These are phyloP conservation scores for Phymatotrichopsis omnivora DNA, from an alignment of 2,329 filamentous ascomycete genomes.

Conservation along the genomic window DNA sequence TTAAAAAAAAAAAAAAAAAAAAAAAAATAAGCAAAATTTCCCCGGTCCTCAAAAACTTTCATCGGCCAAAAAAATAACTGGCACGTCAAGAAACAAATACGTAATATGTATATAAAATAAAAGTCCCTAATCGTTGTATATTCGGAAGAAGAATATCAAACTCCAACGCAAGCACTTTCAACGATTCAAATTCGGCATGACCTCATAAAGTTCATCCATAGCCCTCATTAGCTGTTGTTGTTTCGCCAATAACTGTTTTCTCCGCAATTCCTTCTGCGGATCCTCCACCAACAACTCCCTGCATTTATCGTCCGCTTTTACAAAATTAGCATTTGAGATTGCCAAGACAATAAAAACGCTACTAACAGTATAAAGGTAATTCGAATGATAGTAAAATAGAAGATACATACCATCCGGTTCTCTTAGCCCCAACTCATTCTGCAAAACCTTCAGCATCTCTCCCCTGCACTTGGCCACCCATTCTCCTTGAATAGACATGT, in stretches of 20 bases:
- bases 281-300: constrained; percentile 29
- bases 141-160: too few species aligned
- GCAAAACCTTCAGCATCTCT: constrained; percentile 25
- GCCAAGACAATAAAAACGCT: not conserved
- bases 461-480: constrained; percentile 18
- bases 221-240: constrained; percentile 27
- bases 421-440: constrained; percentile 39
- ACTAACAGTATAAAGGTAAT: not conserved
- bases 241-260: constrained; percentile 23
- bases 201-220: constrained; percentile 27
- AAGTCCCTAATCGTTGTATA: too few species aligned
- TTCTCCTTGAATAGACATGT: constrained; percentile 27
- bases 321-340: not conserved
- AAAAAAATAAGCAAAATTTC: too few species aligned
- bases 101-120: too few species aligned
- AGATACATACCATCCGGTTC: constrained; percentile 34
- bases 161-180: not conserved
- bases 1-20: too few species aligned
- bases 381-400: not conserved
- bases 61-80: too few species aligned
- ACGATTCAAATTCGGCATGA: not conserved
- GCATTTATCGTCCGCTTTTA: constrained; percentile 24
- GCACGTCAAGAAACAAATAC: too few species aligned
- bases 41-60: too few species aligned
- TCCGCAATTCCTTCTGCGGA: constrained; percentile 28